Conservation (phyloP, 139 green algal species). For the Ettlia oleoabundans region DNA sequence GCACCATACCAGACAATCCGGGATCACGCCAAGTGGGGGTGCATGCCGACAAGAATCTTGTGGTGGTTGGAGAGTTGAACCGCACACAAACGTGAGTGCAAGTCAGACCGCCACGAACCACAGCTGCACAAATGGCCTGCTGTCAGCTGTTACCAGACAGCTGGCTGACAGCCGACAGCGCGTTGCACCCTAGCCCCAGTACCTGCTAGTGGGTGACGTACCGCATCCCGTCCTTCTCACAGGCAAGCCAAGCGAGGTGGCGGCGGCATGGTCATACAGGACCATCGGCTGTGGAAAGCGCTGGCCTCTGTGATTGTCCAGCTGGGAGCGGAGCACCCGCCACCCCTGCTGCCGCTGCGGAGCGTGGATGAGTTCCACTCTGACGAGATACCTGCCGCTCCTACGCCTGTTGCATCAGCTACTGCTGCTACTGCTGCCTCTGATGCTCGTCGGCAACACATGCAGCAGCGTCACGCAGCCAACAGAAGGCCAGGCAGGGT, state of each 20-base stretch:
- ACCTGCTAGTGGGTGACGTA: background rate
- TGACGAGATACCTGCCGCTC: background rate
- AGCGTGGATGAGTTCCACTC: background rate
- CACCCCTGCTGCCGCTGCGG: background rate
- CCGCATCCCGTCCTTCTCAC: background rate
- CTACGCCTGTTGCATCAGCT: background rate
- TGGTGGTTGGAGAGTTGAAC: conserved; percentile 20
- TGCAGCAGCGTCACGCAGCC: no score
- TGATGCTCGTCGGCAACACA: background rate
- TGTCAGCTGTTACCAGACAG: background rate
- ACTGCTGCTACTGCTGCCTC: background rate
- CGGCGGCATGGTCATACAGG: conserved; percentile 13
- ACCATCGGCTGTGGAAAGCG: conserved; percentile 7
- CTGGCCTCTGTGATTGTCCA: background rate
- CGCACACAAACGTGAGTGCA: conserved; percentile 5
- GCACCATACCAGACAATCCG: background rate
- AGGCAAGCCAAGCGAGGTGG: conserved; percentile 18
- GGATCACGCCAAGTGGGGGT: conserved; percentile 27
- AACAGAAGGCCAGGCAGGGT: no score
- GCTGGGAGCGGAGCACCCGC: background rate
- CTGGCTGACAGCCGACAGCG: background rate
- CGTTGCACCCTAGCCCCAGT: no score
- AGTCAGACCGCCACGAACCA: background rate
- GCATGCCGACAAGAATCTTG: background rate
- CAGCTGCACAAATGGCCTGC: background rate